phyloP scores from a whole-genome alignment of 2,329 filamentous ascomycete species.

The Alternaria gaisen region DNA sequence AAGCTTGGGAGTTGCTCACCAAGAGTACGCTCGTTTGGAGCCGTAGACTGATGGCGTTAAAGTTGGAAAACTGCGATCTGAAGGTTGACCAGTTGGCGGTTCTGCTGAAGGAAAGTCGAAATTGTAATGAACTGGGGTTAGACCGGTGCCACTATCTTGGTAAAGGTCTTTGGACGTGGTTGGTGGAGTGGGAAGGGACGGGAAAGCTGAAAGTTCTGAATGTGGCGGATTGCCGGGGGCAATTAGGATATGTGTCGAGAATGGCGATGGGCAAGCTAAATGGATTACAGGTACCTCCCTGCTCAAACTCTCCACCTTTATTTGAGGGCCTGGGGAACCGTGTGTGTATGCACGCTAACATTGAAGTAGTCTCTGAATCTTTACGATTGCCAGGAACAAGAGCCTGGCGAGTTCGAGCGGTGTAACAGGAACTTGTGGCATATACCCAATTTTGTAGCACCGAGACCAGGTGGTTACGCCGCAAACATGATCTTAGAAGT shows the following conservation, averaged over 20 bases:
- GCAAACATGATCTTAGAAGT: constrained; percentile 40
- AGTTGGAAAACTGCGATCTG: constrained; percentile 36
- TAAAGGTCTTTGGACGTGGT: constrained; percentile 28
- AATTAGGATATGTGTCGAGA: constrained; percentile 24
- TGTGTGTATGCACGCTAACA: constrained; percentile 1
- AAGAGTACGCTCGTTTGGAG: constrained; percentile 19
- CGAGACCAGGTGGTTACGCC: constrained; percentile 13
- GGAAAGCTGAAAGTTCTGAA: constrained; percentile 26
- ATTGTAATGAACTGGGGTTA: constrained; percentile 35
- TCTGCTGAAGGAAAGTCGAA: constrained; percentile 25
- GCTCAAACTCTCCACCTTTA: not conserved
- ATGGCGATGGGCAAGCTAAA: constrained; percentile 17
- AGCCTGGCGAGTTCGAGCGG: constrained; percentile 28
- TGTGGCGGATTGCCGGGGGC: constrained; percentile 33
- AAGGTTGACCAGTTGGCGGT: constrained; percentile 22
- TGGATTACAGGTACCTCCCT: constrained; percentile 33
- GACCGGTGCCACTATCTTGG: constrained; percentile 30
- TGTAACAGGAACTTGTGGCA: constrained; percentile 38
- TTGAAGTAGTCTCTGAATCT: constrained; percentile 35
- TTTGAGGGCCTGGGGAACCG: not conserved
- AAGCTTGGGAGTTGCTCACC: constrained; percentile 31
- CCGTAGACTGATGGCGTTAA: constrained; percentile 27
- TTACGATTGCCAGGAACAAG: constrained; percentile 37
- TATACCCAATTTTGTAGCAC: constrained; percentile 36
- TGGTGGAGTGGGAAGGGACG: constrained; percentile 33